Evolutionary conservation across 192 early-diverging fungal genomes (phyloP), one percentile per base, ranked within the genome.

Genomic region (Podila horticola): DNA sequence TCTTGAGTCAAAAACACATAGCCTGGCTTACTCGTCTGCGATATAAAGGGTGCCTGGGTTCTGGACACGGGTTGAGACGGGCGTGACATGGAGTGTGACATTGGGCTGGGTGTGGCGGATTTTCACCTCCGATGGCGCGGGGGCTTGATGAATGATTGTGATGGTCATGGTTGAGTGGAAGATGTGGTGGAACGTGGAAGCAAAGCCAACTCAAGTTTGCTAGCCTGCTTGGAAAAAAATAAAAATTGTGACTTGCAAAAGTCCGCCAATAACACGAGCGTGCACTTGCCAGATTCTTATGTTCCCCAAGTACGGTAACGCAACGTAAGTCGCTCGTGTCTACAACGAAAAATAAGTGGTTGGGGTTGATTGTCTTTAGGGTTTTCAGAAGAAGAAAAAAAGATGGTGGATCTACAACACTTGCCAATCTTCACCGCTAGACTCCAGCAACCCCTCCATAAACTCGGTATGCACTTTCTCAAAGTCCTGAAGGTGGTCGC

Each of bases 1-100:
- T 17, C 41, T 3, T 13, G n/a, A 50, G 33, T 12, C 10, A 41
- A 10, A 10, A 26, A 20, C 17, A 58, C 3, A 22, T 24, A 60
- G 24, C 12, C 8, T 22, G 28, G 49, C 70, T 34, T 81, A 81
- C 77, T 81, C 77, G 65, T 81, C 71, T 4, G 77, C 62, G 29
- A 81, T 73, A 62, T 73, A 81, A 57, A 81, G 70, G 1, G 77
- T 81, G 51, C 77, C 77, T 45, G 77, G 77, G 58, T 81, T 67
- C 60, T 81, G 77, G 64, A 81, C 68, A 34, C 67, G 66, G 3
- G 12, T 81, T 13, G 66, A 73, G 17, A 36, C 61, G n/a, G 77
- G 77, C 2, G 77, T 81, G 24, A 81, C 71, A 73, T 81, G 71
- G 30, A 81, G 71, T 6, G 70, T 61, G 52, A 81, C 59, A 34